Evolutionary conservation across 768 basidiomycete species (phyloP).

Genomic region (Mycena latifolia): DNA sequence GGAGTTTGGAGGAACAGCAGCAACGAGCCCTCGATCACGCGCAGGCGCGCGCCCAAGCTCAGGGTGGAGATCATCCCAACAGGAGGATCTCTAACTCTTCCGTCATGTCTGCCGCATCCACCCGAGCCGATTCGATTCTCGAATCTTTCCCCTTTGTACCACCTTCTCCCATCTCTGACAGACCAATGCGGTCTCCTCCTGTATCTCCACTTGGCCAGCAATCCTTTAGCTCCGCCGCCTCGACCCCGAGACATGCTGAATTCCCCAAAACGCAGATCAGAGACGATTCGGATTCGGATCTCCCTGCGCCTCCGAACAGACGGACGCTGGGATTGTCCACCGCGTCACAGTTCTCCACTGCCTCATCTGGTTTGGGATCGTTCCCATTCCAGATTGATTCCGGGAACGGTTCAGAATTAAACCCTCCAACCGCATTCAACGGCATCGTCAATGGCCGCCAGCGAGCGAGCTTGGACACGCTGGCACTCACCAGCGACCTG

Average conservation of each 20-base stretch:
- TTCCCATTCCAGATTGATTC: slow-evolving; percentile 91
- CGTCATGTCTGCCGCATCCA: slow-evolving; percentile 74
- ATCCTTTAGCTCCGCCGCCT: slow-evolving; percentile 45
- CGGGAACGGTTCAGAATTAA: slow-evolving; percentile 55
- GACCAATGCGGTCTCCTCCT: slow-evolving; percentile 80
- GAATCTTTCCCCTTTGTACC: slow-evolving; percentile 93
- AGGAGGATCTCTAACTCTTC: slow-evolving; percentile 75
- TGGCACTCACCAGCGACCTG: slow-evolving; percentile 85
- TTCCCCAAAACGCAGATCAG: slow-evolving; percentile 29
- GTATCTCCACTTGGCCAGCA: slow-evolving; percentile 80
- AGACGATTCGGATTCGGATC: slow-evolving; percentile 46
- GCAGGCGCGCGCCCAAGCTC: slow-evolving; percentile 70
- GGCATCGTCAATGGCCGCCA: slow-evolving; percentile 61
- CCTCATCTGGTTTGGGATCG: slow-evolving; percentile 84
- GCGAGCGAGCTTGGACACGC: slow-evolving; percentile 87
- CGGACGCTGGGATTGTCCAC: slow-evolving; percentile 79
- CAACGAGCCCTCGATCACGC: slow-evolving; percentile 71
- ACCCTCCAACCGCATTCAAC: slow-evolving; percentile 52
- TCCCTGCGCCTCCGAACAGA: slow-evolving; percentile 70
- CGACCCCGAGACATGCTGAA: slow-evolving; percentile 20
- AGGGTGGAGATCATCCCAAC: slow-evolving; percentile 57
- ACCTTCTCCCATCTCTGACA: slow-evolving; percentile 89
- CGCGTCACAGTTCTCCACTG: slow-evolving; percentile 81
- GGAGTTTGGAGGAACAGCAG: slow-evolving; percentile 74
- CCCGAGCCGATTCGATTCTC: slow-evolving; percentile 85